Evolutionary conservation across 75 land plant genomes (phyloP).

Genomic region (Chamaecyparis obtusa): DNA sequence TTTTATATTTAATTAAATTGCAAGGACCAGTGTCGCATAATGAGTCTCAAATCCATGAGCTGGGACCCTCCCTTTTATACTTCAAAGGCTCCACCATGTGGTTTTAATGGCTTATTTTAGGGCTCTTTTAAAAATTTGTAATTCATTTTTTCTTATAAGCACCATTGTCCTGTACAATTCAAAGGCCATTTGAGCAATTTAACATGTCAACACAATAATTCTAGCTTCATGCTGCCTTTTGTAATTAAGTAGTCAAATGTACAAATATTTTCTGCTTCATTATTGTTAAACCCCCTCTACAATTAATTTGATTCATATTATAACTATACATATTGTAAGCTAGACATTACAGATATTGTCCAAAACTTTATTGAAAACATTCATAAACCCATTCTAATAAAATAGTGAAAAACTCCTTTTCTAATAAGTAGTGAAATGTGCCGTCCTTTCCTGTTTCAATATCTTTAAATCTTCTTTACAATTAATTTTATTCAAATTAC

Average conservation of each 20-base stretch:
- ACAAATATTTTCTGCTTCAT: neutral
- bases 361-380: neutral
- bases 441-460: neutral
- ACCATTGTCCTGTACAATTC: neutral
- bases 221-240: neutral
- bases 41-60: neutral
- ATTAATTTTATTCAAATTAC: neutral
- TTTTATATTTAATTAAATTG: too few relatives aligned
- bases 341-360: neutral
- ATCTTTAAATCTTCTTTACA: neutral
- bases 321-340: neutral
- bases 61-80: too few relatives aligned
- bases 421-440: neutral
- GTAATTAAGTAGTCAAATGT: neutral
- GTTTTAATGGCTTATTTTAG: neutral
- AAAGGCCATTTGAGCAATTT: neutral
- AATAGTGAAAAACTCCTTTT: too few relatives aligned
- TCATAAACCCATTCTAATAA: neutral
- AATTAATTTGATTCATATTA: neutral
- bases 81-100: neutral
- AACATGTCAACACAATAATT: neutral
- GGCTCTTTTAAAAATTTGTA: neutral
- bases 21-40: neutral
- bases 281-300: neutral
- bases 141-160: neutral